Evolutionary conservation across 805 yeast genomes (phyloP).

Genomic region (Schizosaccharomyces octosporus): DNA sequence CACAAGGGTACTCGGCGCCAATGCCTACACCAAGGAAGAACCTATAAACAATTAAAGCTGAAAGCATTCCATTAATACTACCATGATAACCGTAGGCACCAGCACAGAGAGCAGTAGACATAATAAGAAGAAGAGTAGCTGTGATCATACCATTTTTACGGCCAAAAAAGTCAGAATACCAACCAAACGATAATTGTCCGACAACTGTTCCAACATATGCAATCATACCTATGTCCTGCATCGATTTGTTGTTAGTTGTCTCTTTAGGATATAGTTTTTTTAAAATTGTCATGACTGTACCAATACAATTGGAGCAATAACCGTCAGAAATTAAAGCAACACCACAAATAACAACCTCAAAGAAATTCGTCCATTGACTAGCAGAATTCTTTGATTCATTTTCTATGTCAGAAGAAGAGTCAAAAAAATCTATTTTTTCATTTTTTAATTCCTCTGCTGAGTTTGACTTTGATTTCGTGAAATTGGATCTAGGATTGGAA

Average conservation of each 20-base stretch:
- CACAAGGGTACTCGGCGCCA: slow-evolving; percentile 88
- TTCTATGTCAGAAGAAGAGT: too few relatives aligned
- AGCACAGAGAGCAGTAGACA: slow-evolving; percentile 56
- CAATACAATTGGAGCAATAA: background rate
- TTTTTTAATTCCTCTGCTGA: too few relatives aligned
- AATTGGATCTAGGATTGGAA: too few relatives aligned
- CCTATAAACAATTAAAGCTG: slow-evolving; percentile 63
- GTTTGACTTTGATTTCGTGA: too few relatives aligned
- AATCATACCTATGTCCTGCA: slow-evolving; percentile 15
- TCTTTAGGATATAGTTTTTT: background rate
- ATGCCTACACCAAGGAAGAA: slow-evolving; percentile 70
- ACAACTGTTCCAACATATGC: slow-evolving; percentile 81
- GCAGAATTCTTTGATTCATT: too few relatives aligned
- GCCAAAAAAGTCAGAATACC: slow-evolving; percentile 51
- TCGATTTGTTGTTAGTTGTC: background rate
- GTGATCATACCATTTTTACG: slow-evolving; percentile 65
- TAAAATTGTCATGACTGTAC: background rate
- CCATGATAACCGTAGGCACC: slow-evolving; percentile 57
- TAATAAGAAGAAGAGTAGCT: slow-evolving; percentile 48
- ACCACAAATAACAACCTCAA: background rate
- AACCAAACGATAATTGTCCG: slow-evolving; percentile 66
- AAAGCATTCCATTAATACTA: slow-evolving; percentile 48
- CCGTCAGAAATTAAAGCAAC: slow-evolving; percentile 1
- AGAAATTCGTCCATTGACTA: background rate
- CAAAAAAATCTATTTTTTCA: too few relatives aligned